Evolutionary conservation across 345 rosid species (phyloP).

Genomic region (Fremontodendron californicum): DNA sequence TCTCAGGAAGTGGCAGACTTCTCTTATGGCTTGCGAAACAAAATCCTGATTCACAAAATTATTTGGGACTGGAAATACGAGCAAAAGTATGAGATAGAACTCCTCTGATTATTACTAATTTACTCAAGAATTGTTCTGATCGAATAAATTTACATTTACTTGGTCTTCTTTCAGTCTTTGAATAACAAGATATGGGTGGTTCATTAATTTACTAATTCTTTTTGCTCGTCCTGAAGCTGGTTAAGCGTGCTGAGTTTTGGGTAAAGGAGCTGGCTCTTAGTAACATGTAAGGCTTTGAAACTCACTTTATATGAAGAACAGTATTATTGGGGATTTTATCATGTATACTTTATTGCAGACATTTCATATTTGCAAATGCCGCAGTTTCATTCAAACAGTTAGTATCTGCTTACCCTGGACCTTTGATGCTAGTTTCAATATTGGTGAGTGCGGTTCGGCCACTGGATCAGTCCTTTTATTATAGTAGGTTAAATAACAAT

Average conservation of each 20-base stretch:
- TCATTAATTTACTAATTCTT: conserved; percentile 9
- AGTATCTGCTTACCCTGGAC: conserved; percentile 69
- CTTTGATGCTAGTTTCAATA: conserved; percentile 73
- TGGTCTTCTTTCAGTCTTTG: not conserved
- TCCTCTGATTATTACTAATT: conserved; percentile 29
- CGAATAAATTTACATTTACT: conserved; percentile 24
- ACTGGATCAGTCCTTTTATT: not conserved
- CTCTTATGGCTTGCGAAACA: conserved; percentile 80
- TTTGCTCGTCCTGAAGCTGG: conserved; percentile 53
- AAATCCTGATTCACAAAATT: conserved; percentile 50
- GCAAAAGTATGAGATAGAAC: conserved; percentile 55
- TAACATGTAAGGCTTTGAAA: conserved; percentile 54
- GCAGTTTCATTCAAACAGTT: conserved; percentile 62
- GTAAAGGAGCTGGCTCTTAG: conserved; percentile 61
- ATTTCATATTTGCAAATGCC: conserved; percentile 83
- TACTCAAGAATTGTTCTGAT: conserved; percentile 23
- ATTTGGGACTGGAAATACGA: conserved; percentile 88
- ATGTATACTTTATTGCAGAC: conserved; percentile 45
- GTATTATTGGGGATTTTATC: conserved; percentile 17
- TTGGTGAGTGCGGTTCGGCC: conserved; percentile 44
- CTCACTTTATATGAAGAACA: not conserved
- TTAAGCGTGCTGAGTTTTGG: conserved; percentile 78
- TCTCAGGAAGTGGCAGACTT: conserved; percentile 91
- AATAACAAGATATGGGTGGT: conserved; percentile 3
- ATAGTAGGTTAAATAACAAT: not conserved